These are phyloP conservation scores for Chalciporus sphaerocephalus DNA, from an alignment of 768 basidiomycete species.

Conservation along the genomic window DNA sequence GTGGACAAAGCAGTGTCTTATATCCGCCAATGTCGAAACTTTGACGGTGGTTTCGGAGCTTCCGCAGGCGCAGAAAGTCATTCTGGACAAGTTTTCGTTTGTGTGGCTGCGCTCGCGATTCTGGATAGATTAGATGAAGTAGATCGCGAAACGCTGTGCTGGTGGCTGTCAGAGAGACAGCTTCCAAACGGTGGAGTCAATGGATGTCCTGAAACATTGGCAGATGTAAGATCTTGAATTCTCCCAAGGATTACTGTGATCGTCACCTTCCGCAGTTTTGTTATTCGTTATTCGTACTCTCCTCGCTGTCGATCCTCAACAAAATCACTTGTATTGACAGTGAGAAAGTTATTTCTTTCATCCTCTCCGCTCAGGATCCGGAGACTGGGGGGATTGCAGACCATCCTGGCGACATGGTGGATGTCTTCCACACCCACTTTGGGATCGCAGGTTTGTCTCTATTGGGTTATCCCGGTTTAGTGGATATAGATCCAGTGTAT, in stretches of 20 bases:
- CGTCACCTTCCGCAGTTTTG: conserved; percentile 62
- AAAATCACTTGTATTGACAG: conserved; percentile 86
- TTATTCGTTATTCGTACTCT: conserved; percentile 96
- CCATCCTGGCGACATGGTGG: conserved; percentile 86
- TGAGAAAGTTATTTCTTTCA: conserved; percentile 72
- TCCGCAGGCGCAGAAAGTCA: conserved; percentile 87
- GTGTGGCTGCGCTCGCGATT: conserved; percentile 82
- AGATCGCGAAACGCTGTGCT: conserved; percentile 71
- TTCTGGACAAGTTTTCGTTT: conserved; percentile 91
- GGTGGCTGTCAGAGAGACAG: conserved; percentile 95
- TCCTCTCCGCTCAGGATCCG: conserved; percentile 83
- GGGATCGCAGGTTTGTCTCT: conserved; percentile 89
- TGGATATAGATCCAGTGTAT: conserved; percentile 89
- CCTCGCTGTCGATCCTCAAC: conserved; percentile 77
- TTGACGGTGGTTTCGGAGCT: conserved; percentile 92
- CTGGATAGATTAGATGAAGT: conserved; percentile 77
- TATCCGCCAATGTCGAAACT: conserved; percentile 78
- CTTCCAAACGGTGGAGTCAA: conserved; percentile 67
- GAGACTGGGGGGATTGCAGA: conserved; percentile 94
- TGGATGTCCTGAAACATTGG: conserved; percentile 95
- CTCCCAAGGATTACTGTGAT: not conserved
- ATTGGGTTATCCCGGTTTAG: conserved; percentile 81
- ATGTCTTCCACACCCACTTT: conserved; percentile 96
- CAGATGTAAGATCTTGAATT: conserved; percentile 71
- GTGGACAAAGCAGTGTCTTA: conserved; percentile 65